phyloP scores from a whole-genome alignment of 768 basidiomycete species.

The Paxillus rubicundulus region DNA sequence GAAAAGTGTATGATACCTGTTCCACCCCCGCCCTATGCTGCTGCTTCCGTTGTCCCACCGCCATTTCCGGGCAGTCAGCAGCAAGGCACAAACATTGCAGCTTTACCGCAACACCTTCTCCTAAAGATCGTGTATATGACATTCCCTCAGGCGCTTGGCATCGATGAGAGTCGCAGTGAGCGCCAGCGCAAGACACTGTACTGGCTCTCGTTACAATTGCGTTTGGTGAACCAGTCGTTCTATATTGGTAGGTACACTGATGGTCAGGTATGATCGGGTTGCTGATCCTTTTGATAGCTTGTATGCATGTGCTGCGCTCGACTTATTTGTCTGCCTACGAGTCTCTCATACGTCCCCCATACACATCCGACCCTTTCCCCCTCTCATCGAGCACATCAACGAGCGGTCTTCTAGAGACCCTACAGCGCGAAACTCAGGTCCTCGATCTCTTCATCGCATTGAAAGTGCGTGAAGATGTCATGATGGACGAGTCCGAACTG shows the following conservation, averaged over 20 bases:
- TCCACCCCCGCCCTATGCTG: conserved; percentile 39
- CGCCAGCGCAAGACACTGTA: conserved; percentile 65
- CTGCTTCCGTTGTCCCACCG: conserved; percentile 28
- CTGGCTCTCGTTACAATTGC: conserved; percentile 63
- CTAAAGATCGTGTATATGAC: conserved; percentile 66
- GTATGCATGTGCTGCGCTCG: conserved; percentile 79
- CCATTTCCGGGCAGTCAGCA: conserved; percentile 31
- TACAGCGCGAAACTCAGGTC: conserved; percentile 71
- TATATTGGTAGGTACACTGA: conserved; percentile 51
- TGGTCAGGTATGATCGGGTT: neutral
- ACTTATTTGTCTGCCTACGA: conserved; percentile 69
- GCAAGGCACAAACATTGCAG: conserved; percentile 23
- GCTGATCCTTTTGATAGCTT: conserved; percentile 41
- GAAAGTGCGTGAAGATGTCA: conserved; percentile 77
- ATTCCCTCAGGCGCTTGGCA: conserved; percentile 50
- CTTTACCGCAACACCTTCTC: conserved; percentile 60
- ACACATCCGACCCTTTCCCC: conserved; percentile 80
- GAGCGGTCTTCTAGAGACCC: conserved; percentile 35
- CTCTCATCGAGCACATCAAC: conserved; percentile 30
- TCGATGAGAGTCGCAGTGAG: conserved; percentile 41
- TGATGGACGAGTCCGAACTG: conserved; percentile 68
- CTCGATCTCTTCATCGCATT: conserved; percentile 80
- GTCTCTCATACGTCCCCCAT: conserved; percentile 60
- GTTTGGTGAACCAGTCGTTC: conserved; percentile 62
- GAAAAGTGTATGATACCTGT: conserved; percentile 37